Evolutionary conservation across 768 basidiomycete species (phyloP), one percentile per base, ranked within the genome.

Genomic region (Leccinum obscurum): DNA sequence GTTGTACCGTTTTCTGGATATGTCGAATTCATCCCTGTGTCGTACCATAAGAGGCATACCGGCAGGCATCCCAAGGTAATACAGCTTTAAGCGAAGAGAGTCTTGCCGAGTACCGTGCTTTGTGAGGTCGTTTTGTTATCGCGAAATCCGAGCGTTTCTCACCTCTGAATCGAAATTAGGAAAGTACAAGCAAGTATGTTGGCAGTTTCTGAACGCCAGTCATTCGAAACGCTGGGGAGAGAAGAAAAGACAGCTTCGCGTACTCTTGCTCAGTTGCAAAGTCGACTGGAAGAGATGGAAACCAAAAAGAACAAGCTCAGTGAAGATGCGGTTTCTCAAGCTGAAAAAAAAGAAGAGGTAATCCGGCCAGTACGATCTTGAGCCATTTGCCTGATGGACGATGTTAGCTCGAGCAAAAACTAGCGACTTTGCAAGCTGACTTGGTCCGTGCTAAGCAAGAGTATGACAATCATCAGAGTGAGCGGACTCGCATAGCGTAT

Each of bases 191-290:
- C 95, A 15, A 92, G 87, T 63, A 75, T 90, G 2, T 83, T 90
- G 35, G 93, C 93, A 1, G 86, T 94, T 1, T 84, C 88, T 32
- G 95, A 98, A 73, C 89, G 97, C 1, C 94, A 97, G 67, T 80
- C 86, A 6, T 81, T 97, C 1, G 92, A 95, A 62, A 83, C 85
- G 1, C 81, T 95, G 7, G 80, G 80, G 14, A 86, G 95, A 56
- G 92, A 98, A 58, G 88, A 92, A 71, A 95, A 94, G 75, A 88
- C 87, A 0, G 70, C 85, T 0, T 72, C 77, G 8, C 85, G 93
- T 48, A 79, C 84, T 1, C 79, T 93, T 7, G 72, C 82, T 0
- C 85, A 89, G 57, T 76, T 90, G 5, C 81, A 82, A 54, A 89
- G 92, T 63, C 89, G 86, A 69, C 81, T 89, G 50, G 84, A 88